Evolutionary conservation across 208 protist species (phyloP), one percentile per base, ranked within the genome.

Genomic region (Acanthamoeba culbertsoni): DNA sequence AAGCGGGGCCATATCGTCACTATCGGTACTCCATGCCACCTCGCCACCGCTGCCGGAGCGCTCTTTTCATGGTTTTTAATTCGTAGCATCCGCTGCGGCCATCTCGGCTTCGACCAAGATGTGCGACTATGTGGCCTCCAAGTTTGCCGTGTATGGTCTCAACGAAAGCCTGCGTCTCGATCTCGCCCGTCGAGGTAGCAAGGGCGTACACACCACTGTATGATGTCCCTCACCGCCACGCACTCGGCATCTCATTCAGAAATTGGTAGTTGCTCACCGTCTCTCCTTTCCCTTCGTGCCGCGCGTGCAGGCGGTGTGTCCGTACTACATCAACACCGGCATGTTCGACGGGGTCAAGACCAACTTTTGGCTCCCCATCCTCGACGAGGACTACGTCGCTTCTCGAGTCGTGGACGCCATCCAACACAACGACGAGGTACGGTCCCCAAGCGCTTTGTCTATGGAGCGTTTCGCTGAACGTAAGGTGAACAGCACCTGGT

Each of bases 271-370:
- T n/a, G n/a, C n/a, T n/a, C n/a, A n/a, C n/a, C n/a, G n/a, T n/a
- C n/a, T n/a, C n/a, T n/a, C n/a, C n/a, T n/a, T 33, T 79, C 33
- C 31, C 26, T 40, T 37, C 5, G 18, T 26, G 71, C 71, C 37
- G 5, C 71, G 43, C 71, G 6, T 75, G 37, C 71, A 82, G 71
- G 3, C 26, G 23, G 86, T 92, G 43, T 92, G 86, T 26, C 86
- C 86, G 14, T 73, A 55, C 86, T 92, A 82, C 86, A 92, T 92
- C 86, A 92, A 92, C 86, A 92, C 86, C 6, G 86, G 86, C 51
- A 89, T 89, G 79, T 89, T 89, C 20, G 79, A 89, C 4, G 79
- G 79, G 16, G 79, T 65, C 48, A 89, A 89, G 79, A 89, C 48
- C 51, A 57, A 57, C 40, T 63, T 63, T 23, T 31, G 57, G 51